Evolutionary conservation across 2,329 filamentous ascomycete species (phyloP).

Genomic region (Zymoseptoria crescenta): DNA sequence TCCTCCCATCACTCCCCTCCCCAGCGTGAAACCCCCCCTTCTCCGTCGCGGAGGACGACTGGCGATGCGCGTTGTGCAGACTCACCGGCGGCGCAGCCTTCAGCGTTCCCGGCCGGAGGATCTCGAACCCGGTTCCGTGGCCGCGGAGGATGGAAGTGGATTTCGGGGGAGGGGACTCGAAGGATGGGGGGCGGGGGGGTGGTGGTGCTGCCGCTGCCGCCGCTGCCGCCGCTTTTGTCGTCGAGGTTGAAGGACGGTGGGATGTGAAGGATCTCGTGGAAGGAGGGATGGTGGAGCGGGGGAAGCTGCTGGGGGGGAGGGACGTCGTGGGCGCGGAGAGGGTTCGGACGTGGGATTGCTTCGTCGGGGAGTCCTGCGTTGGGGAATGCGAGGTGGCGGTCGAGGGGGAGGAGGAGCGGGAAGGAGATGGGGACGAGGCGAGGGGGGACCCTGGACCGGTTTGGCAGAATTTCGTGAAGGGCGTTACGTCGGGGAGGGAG

Average conservation of each 20-base stretch:
- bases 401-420: not conserved
- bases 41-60: too few relatives aligned
- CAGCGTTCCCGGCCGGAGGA: slow-evolving; percentile 28
- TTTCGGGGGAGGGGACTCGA: slow-evolving; percentile 21
- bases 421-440: slow-evolving; percentile 1
- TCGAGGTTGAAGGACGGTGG: slow-evolving; percentile 12
- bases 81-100: slow-evolving; percentile 5
- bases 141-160: slow-evolving; percentile 25
- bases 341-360: not conserved
- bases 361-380: not conserved
- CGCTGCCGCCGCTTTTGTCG: too few relatives aligned
- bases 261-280: slow-evolving; percentile 19
- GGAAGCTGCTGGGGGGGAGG: not conserved
- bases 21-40: too few relatives aligned
- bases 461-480: slow-evolving; percentile 26
- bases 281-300: too few relatives aligned
- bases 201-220: too few relatives aligned
- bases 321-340: not conserved
- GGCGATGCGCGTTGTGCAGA: not conserved
- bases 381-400: not conserved
- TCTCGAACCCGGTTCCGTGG: slow-evolving; percentile 30
- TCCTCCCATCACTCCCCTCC: not conserved
- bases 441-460: slow-evolving; percentile 20
- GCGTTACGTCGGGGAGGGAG: slow-evolving; percentile 26
- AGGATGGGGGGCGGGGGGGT: slow-evolving; percentile 10